Conservation (phyloP, 1,284 basidiomycete genomes). For the Austroboletus sp. region DNA sequence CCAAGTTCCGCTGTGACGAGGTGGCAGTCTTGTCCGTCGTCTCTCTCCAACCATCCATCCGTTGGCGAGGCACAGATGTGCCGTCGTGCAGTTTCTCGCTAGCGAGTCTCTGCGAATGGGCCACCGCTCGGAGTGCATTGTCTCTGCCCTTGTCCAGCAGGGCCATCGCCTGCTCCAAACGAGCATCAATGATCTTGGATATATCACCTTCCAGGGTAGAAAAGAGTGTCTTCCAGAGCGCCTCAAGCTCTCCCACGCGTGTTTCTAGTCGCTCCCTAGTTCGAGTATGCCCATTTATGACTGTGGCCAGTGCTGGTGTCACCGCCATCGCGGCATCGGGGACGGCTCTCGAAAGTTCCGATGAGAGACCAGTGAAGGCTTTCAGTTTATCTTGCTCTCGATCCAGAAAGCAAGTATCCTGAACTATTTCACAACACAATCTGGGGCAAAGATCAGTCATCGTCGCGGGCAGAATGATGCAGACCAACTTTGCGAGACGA, state of each 20-base stretch:
- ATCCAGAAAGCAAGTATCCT: constrained; percentile 37
- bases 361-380: constrained; percentile 43
- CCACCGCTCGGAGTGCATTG: constrained; percentile 14
- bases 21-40: constrained; percentile 9
- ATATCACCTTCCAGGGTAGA: constrained; percentile 37
- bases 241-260: constrained; percentile 35
- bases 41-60: constrained; percentile 15
- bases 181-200: constrained; percentile 35
- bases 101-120: constrained; percentile 16
- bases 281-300: constrained; percentile 39
- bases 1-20: constrained; percentile 13
- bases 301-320: constrained; percentile 40
- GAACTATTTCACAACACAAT: constrained; percentile 40
- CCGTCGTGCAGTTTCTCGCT: constrained; percentile 10
- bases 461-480: constrained; percentile 2
- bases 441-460: constrained; percentile 27
- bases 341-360: constrained; percentile 41
- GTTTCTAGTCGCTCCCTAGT: constrained; percentile 38
- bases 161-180: constrained; percentile 34
- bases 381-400: constrained; percentile 38
- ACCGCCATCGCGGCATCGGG: constrained; percentile 37
- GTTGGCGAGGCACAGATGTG: constrained; percentile 11
- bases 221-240: constrained; percentile 42
- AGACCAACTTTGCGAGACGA: constrained; percentile 39
- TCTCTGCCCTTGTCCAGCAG: constrained; percentile 36